Conservation (phyloP, 441 rosid genomes). For the Populus hybrid region DNA sequence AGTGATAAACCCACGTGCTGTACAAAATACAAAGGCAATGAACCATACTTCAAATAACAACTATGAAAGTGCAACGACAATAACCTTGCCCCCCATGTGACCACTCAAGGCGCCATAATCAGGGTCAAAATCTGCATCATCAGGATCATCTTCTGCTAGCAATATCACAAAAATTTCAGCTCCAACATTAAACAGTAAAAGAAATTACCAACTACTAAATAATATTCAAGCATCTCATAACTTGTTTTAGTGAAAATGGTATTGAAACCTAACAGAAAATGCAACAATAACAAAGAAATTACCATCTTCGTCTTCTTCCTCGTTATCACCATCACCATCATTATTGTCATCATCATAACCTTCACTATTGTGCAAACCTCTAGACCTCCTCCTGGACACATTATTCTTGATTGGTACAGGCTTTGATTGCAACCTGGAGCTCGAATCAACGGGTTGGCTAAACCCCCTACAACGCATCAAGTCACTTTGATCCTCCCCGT, state of each 20-base stretch:
- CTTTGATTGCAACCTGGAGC: conserved; percentile 51
- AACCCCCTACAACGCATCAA: conserved; percentile 56
- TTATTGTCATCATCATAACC: conserved; percentile 36
- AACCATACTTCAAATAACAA: neutral
- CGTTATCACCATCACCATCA: conserved; percentile 71
- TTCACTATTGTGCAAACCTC: conserved; percentile 35
- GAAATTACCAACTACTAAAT: conserved; percentile 16
- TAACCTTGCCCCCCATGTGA: conserved; percentile 57
- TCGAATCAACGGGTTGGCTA: conserved; percentile 47
- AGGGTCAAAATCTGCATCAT: conserved; percentile 96
- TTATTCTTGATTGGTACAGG: conserved; percentile 34
- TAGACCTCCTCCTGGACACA: conserved; percentile 56
- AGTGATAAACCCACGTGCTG: neutral
- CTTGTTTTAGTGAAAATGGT: neutral
- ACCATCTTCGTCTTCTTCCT: conserved; percentile 89
- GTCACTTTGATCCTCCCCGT: conserved; percentile 92
- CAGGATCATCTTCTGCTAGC: conserved; percentile 88
- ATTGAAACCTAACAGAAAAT: conserved; percentile 9
- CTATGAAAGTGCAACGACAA: neutral
- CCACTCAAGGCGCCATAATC: conserved; percentile 44
- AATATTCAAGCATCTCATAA: neutral
- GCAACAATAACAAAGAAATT: conserved; percentile 27
- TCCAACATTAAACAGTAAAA: conserved; percentile 8
- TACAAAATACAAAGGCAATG: neutral
- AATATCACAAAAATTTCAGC: conserved; percentile 31